Evolutionary conservation across 2,329 filamentous ascomycete genomes (phyloP), one percentile per base, ranked within the genome.

Genomic region (Ceratocystis diversiconidia): DNA sequence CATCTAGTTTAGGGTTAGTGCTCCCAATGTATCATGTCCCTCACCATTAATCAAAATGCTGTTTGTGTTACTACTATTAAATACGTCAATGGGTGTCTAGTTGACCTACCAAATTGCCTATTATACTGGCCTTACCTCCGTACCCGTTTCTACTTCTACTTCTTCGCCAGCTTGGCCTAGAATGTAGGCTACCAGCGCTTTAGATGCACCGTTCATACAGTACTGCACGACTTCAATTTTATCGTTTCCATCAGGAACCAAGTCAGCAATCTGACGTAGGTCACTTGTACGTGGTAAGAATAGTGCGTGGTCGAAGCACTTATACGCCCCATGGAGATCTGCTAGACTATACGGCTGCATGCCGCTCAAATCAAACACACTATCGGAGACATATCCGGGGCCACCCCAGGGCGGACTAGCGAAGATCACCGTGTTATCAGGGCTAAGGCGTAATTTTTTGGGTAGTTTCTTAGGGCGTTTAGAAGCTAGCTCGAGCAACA

Each of bases 261-360:
- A 72, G 69, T 74, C 79, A 3, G 89, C 88, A 68, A 96, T 80
- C 74, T 96, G 91, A 62, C 85, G 82, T 63, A 96, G 73, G 73
- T 96, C 86, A 68, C 90, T 92, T 1, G 87, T 94, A 67, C 95
- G 82, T 0, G 95, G 94, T 19, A 99, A 79, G 72, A 88, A 99
- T 5, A 99, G 79, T 1, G 88, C 89, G 63, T 82, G 82, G 65
- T 82, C 81, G 75, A 84, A 79, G 12, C 71, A 73, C 22, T 77
- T 79, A 71, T 88, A 92, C 17, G 83, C 80, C 17, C 76, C 76
- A 71, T 87, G 83, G 25, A 95, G 78, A 62, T 82, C 75, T 8
- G 76, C 75, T 22, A 92, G 75, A 22, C 81, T 87, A 73, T 99
- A 99, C 0, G 94, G 94, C 74, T 92, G 81, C 94, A 99, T 97